These are phyloP conservation scores for Boletus rufocinnamomeus DNA, from an alignment of 768 basidiomycete genomes.

Conservation along the genomic window DNA sequence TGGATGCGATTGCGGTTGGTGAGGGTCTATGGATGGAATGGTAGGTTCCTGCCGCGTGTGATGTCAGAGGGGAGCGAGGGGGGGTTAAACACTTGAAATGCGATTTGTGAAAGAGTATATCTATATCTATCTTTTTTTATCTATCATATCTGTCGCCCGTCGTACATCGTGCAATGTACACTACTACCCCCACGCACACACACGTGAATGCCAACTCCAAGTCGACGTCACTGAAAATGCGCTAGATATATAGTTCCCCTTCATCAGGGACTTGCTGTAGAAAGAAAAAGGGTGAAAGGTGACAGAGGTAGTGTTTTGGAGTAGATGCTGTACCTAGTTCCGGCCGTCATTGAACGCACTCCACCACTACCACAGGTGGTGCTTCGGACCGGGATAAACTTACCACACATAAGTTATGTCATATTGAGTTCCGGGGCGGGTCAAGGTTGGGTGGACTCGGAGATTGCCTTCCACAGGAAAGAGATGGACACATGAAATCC, in stretches of 20 bases:
- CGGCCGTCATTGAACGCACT: neutral
- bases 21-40: neutral
- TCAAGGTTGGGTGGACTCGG: neutral
- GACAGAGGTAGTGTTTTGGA: no score
- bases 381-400: neutral
- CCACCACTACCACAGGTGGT: neutral
- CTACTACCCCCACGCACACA: no score
- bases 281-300: neutral
- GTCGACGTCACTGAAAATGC: neutral
- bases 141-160: neutral
- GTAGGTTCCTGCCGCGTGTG: neutral
- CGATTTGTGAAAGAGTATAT: no score
- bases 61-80: no score
- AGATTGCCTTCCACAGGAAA: neutral
- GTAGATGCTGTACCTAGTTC: neutral
- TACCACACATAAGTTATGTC: neutral
- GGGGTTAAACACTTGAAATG: no score
- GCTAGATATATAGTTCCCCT: neutral
- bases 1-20: slow-evolving; percentile 7
- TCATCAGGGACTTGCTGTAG: neutral
- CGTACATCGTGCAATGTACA: neutral
- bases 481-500: no score
- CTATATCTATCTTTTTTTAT: neutral
- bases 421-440: neutral
- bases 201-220: neutral